phyloP scores from a whole-genome alignment of 2,329 filamentous ascomycete species.

The Hypoxylon sp. region DNA sequence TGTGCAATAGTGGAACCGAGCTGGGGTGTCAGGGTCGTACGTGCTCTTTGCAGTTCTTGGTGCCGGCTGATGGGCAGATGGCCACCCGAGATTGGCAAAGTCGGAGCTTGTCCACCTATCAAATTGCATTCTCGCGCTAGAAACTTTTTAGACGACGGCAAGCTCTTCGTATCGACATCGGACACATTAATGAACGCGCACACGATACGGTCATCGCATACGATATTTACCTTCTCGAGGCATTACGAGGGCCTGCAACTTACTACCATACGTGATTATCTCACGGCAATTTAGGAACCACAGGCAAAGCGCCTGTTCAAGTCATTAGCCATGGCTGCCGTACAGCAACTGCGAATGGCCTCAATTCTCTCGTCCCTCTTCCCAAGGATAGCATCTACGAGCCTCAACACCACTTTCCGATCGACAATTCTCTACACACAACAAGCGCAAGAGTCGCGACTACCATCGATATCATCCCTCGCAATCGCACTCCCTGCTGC shows the following conservation, averaged over 20 bases:
- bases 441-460: constrained; percentile 53
- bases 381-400: constrained; percentile 63
- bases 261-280: not conserved
- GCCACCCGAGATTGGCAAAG: constrained; percentile 16
- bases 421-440: constrained; percentile 60
- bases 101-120: constrained; percentile 14
- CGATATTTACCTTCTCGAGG: not conserved
- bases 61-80: constrained; percentile 39
- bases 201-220: not conserved
- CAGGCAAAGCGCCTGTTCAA: not conserved
- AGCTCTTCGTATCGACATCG: constrained; percentile 22
- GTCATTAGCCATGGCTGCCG: constrained; percentile 59
- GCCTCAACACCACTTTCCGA: constrained; percentile 57
- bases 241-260: not conserved
- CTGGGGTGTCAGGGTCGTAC: constrained; percentile 37
- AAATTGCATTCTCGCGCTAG: constrained; percentile 28
- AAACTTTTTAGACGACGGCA: constrained; percentile 40
- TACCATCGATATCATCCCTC: constrained; percentile 64
- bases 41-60: constrained; percentile 15
- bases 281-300: not conserved
- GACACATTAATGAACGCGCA: constrained; percentile 10
- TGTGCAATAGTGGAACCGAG: constrained; percentile 39
- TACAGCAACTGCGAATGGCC: constrained; percentile 56
- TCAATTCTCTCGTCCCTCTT: constrained; percentile 64
- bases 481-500: constrained; percentile 70